These are phyloP conservation scores for Clonostachys rosea DNA, from an alignment of 2,329 filamentous ascomycete species.

Conservation along the genomic window DNA sequence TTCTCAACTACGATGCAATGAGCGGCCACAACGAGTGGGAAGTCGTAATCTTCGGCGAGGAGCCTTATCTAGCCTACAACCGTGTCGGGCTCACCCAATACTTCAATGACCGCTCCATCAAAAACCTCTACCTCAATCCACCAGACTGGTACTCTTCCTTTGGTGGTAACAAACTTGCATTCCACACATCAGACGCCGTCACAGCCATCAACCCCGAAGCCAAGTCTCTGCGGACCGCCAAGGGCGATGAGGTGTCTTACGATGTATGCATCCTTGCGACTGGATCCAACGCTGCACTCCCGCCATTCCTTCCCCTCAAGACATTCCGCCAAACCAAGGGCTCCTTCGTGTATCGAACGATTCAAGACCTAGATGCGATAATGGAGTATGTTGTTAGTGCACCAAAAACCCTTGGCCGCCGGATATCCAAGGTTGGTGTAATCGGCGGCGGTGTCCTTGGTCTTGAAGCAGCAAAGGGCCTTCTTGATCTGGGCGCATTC, in stretches of 20 bases:
- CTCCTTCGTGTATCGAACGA: constrained; percentile 86
- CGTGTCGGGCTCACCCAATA: constrained; percentile 85
- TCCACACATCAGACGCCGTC: constrained; percentile 30
- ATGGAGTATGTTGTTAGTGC: constrained; percentile 36
- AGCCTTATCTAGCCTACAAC: constrained; percentile 85
- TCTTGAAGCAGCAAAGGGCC: constrained; percentile 85
- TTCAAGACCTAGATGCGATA: constrained; percentile 72
- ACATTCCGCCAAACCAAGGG: constrained; percentile 76
- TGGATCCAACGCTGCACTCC: constrained; percentile 64
- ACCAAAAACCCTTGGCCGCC: background rate
- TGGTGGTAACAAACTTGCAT: background rate
- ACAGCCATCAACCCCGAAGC: constrained; percentile 55
- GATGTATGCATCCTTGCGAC: constrained; percentile 82
- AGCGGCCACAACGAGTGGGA: constrained; percentile 61
- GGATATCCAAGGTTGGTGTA: constrained; percentile 61
- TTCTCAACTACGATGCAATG: constrained; percentile 78
- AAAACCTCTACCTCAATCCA: constrained; percentile 82
- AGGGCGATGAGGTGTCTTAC: constrained; percentile 67
- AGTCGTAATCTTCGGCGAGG: constrained; percentile 82
- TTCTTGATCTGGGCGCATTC: constrained; percentile 80
- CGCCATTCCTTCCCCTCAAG: background rate
- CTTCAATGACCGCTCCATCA: constrained; percentile 80
- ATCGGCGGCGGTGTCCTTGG: constrained; percentile 83
- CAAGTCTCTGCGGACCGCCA: constrained; percentile 67
- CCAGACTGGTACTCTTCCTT: constrained; percentile 58